These are phyloP conservation scores for Dactylonectria estremocensis DNA, from an alignment of 2,329 filamentous ascomycete genomes.

Conservation along the genomic window DNA sequence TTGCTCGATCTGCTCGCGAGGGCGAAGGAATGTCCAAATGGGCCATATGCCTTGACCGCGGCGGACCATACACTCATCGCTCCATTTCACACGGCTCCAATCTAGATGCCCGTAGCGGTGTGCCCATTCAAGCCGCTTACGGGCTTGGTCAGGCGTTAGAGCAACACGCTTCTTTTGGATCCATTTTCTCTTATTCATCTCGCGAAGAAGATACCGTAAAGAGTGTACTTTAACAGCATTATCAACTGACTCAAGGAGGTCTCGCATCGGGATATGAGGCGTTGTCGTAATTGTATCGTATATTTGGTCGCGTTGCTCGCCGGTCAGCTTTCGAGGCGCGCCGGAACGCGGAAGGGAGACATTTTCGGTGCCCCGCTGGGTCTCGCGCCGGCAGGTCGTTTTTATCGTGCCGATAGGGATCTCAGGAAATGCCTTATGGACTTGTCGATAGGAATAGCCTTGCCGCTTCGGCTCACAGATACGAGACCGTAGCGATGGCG, in stretches of 20 bases:
- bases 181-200: constrained; percentile 5
- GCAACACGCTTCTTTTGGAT: neutral
- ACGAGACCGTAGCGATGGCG: constrained; percentile 9
- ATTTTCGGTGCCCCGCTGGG: too few species aligned
- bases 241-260: constrained; percentile 8
- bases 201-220: neutral
- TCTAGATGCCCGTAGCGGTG: too few species aligned
- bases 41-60: too few species aligned
- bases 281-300: too few species aligned
- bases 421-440: constrained; percentile 2
- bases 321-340: constrained; percentile 1
- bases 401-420: constrained; percentile 8
- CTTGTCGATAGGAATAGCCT: constrained; percentile 8
- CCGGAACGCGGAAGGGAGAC: constrained; percentile 19
- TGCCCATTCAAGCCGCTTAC: too few species aligned
- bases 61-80: too few species aligned
- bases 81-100: too few species aligned
- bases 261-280: too few species aligned
- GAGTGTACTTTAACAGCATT: neutral
- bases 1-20: too few species aligned
- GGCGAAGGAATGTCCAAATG: too few species aligned
- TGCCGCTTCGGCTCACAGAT: constrained; percentile 6
- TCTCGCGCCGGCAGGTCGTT: constrained; percentile 6
- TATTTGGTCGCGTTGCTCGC: neutral
- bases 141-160: too few species aligned